Base-by-base conservation (phyloP, 2,329 filamentous ascomycete genomes). In the Aspergillus versicolor region DNA sequence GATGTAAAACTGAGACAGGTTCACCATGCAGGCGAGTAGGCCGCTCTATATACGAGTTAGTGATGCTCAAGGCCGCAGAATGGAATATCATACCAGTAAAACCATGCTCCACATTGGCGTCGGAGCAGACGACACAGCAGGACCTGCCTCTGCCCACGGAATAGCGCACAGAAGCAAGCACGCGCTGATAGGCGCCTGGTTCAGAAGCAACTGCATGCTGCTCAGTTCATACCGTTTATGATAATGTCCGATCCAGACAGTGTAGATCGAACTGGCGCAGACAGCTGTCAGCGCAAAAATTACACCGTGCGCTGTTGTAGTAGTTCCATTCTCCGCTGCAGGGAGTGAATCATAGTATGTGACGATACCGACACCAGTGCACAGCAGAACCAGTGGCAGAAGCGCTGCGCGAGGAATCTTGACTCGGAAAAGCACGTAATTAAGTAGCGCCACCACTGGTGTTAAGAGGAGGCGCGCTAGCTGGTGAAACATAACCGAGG, bases 1-100 rank as follows among this genome's bases (percentile, higher is more conserved):
- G n/a, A 70, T 65, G 21, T 63, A 65, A n/a, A 64, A 63, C 11
- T 63, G 62, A 4, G 63, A 64, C 17, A 65, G 57, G 22, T 65
- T 65, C 46, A 65, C 63, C 3, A 65, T 50, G 37, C 61, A 64
- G 12, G 63, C 63, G n/a, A 64, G 54, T 3, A 65, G 32, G 11
- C 63, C 63, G 43, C 63, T 65, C 63, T 65, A 45, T 11, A 19
- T 30, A 19, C 7, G 22, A 9, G 22, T 60, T 51, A 57, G 32
- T 40, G n/a, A 32, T 4, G 15, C 11, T 7, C 9, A 3, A 17
- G 11, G 1, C 3, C 34, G 12, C 27, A 9, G 12, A 13, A 32
- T 2, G 21, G 15, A 34, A 12, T 2, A 5, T 34, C 19, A 22
- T 44, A 64, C 62, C 52, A 61, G 38, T 7, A 65, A 22, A 9